Conservation (phyloP, 306 rosid genomes). For the Albizia julibrissin region DNA sequence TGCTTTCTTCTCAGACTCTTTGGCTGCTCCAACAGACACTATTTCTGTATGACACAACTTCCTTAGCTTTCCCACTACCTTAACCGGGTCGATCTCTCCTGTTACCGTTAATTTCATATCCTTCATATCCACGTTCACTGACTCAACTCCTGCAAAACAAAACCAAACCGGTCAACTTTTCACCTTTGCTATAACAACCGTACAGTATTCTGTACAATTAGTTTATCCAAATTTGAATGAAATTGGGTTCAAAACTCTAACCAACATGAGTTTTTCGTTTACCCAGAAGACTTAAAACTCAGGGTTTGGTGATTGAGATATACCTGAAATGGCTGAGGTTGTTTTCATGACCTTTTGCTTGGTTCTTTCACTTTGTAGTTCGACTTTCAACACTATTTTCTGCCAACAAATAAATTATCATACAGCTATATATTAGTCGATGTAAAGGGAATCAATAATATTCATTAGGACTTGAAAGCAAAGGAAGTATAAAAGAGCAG, state of each 20-base stretch:
- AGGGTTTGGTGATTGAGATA: not conserved
- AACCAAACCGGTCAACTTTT: not conserved
- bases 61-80: conserved; percentile 39
- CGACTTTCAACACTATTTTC: conserved; percentile 58
- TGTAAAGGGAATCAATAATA: too few species aligned
- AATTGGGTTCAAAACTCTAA: not conserved
- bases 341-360: conserved; percentile 60
- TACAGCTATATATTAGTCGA: too few species aligned
- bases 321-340: conserved; percentile 63
- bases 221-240: not conserved
- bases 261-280: not conserved
- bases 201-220: not conserved
- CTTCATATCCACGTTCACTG: conserved; percentile 55
- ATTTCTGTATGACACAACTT: conserved; percentile 27
- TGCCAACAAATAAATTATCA: conserved; percentile 29
- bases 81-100: conserved; percentile 56
- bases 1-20: conserved; percentile 25
- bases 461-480: not conserved
- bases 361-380: conserved; percentile 34
- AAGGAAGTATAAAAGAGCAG: not conserved
- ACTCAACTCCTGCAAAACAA: conserved; percentile 41
- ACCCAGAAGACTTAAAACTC: too few species aligned
- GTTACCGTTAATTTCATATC: conserved; percentile 58
- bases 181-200: too few species aligned
- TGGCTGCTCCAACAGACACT: conserved; percentile 50